phyloP scores from a whole-genome alignment of 192 early-diverging fungal genomes.

The Backusella australiensis region DNA sequence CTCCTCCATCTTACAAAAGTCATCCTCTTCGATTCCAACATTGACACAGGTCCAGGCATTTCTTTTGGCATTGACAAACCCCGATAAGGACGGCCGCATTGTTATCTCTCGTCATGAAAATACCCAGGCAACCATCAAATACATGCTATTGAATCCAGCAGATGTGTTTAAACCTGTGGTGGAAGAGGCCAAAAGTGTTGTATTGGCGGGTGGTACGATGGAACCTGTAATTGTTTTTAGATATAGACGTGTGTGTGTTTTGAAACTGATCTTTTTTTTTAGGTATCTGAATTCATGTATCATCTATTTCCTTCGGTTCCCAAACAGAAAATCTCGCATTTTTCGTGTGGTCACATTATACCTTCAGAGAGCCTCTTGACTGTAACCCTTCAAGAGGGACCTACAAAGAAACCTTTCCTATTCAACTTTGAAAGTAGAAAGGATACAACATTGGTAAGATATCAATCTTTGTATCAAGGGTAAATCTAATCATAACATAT shows the following conservation, averaged over 20 bases:
- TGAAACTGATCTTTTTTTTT: constrained; percentile 12
- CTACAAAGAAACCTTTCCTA: constrained; percentile 57
- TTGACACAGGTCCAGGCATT: constrained; percentile 52
- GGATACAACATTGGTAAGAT: constrained; percentile 43
- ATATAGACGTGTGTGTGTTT: no score
- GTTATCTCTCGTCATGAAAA: constrained; percentile 35
- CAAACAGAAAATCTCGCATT: constrained; percentile 49
- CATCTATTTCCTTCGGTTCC: constrained; percentile 58
- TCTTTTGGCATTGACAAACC: constrained; percentile 53
- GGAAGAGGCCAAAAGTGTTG: constrained; percentile 73
- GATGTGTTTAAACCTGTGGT: constrained; percentile 76
- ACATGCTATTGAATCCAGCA: constrained; percentile 84
- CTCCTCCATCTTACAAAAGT: background rate
- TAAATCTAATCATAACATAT: background rate
- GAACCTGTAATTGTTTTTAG: constrained; percentile 60
- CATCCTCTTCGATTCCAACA: constrained; percentile 32
- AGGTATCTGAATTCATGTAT: constrained; percentile 41
- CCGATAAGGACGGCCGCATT: constrained; percentile 72
- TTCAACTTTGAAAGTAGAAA: constrained; percentile 68
- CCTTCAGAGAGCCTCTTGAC: constrained; percentile 72
- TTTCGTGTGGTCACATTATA: constrained; percentile 88
- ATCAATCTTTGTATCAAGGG: no score
- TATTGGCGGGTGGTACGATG: constrained; percentile 95
- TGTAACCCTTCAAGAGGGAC: constrained; percentile 59
- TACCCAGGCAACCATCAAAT: constrained; percentile 54